Conservation (phyloP, 108 stramenopile genomes). For the Cyclostephanos tholiformis region DNA sequence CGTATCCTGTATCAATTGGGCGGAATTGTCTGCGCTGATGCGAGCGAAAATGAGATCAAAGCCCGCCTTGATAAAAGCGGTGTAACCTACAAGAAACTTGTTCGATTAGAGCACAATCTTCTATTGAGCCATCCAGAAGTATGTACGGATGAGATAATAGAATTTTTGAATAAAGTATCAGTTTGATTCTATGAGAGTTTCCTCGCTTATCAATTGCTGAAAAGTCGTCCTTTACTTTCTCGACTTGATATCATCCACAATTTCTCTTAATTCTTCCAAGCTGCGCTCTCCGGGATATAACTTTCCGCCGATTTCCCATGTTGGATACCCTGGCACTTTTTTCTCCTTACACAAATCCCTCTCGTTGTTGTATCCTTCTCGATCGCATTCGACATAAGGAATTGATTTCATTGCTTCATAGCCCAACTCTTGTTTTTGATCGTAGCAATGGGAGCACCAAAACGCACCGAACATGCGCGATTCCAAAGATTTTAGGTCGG, state of each 20-base stretch:
- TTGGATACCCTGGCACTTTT: conserved; percentile 93
- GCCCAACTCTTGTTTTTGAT: conserved; percentile 88
- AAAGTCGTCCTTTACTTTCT: conserved; percentile 3
- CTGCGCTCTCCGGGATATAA: conserved; percentile 91
- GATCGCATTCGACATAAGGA: conserved; percentile 88
- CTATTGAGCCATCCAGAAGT: conserved; percentile 4
- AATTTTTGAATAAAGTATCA: not conserved
- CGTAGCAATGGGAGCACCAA: conserved; percentile 95
- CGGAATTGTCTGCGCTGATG: not conserved
- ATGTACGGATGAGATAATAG: not conserved
- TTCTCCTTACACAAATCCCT: conserved; percentile 68
- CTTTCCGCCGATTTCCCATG: conserved; percentile 94
- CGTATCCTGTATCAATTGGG: conserved; percentile 8
- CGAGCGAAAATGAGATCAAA: not conserved
- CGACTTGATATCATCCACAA: conserved; percentile 56
- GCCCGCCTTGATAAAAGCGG: not conserved
- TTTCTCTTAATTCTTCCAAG: conserved; percentile 90
- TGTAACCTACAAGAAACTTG: conserved; percentile 10
- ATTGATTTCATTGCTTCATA: conserved; percentile 77
- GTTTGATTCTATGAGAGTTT: not conserved
- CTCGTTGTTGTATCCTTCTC: conserved; percentile 75
- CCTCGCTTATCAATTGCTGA: too few species aligned
- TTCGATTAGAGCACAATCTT: conserved; percentile 7
- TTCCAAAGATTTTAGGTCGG: conserved; percentile 63
- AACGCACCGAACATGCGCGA: conserved; percentile 94